Evolutionary conservation across 371 early-diverging fungal genomes (phyloP).

Genomic region (Saksenaea vasiformis): DNA sequence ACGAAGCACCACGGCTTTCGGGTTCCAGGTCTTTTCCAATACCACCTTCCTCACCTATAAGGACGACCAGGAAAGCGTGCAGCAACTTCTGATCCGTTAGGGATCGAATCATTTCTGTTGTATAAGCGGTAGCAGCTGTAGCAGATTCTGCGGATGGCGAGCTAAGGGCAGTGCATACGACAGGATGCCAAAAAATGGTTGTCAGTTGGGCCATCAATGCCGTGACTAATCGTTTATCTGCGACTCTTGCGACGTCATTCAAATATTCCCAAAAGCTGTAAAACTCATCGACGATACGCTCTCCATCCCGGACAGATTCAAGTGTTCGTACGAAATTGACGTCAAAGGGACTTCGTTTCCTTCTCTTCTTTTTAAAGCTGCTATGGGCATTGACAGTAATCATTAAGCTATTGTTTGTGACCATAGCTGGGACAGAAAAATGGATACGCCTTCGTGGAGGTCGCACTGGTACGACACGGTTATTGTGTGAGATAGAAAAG

Average conservation of each 20-base stretch:
- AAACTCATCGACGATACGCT: constrained; percentile 46
- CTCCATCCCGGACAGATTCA: constrained; percentile 33
- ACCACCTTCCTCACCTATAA: constrained; percentile 53
- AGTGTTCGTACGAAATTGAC: constrained; percentile 40
- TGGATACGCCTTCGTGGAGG: constrained; percentile 42
- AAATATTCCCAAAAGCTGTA: constrained; percentile 56
- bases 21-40: constrained; percentile 53
- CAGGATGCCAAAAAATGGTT: constrained; percentile 53
- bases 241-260: constrained; percentile 52
- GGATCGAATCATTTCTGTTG: constrained; percentile 54
- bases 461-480: constrained; percentile 37
- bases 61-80: constrained; percentile 46
- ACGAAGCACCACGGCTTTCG: constrained; percentile 27
- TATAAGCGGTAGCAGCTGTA: constrained; percentile 49
- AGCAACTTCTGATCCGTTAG: constrained; percentile 51
- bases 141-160: constrained; percentile 45
- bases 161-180: constrained; percentile 46
- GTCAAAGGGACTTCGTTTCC: constrained; percentile 53
- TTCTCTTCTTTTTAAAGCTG: constrained; percentile 49
- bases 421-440: constrained; percentile 50
- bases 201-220: constrained; percentile 51
- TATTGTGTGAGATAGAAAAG: constrained; percentile 43
- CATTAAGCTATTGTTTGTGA: constrained; percentile 47
- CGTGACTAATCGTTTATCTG: constrained; percentile 47
- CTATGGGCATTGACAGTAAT: constrained; percentile 50